Evolutionary conservation across 2,329 filamentous ascomycete species (phyloP).

Genomic region (Fusarium equiseti): DNA sequence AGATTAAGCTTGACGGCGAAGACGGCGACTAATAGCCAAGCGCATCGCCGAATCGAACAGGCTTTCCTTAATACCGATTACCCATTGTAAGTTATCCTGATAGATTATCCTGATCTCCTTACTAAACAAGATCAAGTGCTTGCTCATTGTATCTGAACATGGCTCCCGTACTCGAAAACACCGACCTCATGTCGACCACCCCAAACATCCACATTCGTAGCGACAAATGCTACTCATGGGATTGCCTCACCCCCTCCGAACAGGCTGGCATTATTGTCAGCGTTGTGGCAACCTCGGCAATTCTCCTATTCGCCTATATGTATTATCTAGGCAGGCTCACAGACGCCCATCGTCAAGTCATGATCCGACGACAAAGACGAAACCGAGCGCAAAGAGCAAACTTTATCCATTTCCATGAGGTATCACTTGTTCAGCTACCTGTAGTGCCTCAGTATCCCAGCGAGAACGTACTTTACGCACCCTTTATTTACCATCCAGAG

Average conservation of each 20-base stretch:
- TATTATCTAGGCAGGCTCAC: constrained; percentile 52
- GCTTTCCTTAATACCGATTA: background rate
- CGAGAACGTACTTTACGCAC: constrained; percentile 30
- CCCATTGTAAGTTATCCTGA: background rate
- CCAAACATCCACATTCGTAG: background rate
- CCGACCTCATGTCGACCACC: background rate
- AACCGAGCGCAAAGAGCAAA: background rate
- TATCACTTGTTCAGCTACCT: constrained; percentile 33
- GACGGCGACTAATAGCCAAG: background rate
- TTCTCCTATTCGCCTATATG: constrained; percentile 50
- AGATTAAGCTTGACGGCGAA: background rate
- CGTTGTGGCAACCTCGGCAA: constrained; percentile 46
- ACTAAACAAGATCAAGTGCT: background rate
- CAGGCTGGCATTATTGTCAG: constrained; percentile 57
- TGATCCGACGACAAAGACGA: constrained; percentile 10
- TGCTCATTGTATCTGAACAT: background rate
- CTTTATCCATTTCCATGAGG: background rate
- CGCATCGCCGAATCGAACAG: background rate
- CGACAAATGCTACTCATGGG: constrained; percentile 52
- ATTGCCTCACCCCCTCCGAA: constrained; percentile 54
- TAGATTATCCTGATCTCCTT: background rate
- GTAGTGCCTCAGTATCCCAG: constrained; percentile 28
- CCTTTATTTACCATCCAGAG: constrained; percentile 27
- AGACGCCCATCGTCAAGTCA: constrained; percentile 28
- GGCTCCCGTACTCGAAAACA: background rate